Evolutionary conservation across 1,284 basidiomycete genomes (phyloP), one percentile per base, ranked within the genome.

Genomic region (Naganishia albida): DNA sequence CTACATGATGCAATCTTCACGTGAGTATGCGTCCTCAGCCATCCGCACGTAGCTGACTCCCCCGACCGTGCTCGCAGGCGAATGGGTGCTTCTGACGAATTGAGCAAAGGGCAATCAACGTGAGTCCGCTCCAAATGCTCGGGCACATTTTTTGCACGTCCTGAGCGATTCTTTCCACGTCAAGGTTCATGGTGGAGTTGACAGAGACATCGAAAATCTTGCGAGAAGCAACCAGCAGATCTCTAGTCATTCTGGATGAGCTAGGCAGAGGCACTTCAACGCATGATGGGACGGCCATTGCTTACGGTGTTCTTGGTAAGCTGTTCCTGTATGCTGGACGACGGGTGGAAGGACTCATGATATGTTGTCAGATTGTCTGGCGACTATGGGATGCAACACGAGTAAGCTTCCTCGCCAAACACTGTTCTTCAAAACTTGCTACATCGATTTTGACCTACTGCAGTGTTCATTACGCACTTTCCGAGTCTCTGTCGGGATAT

Each of bases 401-500:
- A 64, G 66, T 64, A 16, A 60, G 66, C 44, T 48, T 39, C n/a
- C n/a, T 44, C 20, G 10, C 12, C 23, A 3, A 25, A n/a, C 42
- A 30, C 25, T 46, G 10, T 3, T 12, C 10, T 18, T 30, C 34
- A 4, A 34, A 16, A 15, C 25, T 23, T 23, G 25, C n/a, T n/a
- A 34, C 12, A 52, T 18, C 12, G 8, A 34, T 26, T 38, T n/a
- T n/a, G n/a, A n/a, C 10, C 18, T 4, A 1, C 48, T 40, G 6
- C 59, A 65, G 79, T 95, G n/a, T 96, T 96, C 76, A 93, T 95
- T 70, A 96, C 93, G 0, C 93, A 96, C 74, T 96, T 94, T 72
- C 92, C 92, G 1, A 81, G 76, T 54, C 74, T 81, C 0, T 80
- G 79, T 1, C 74, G 77, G 44, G 78, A 81, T 62, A 87, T 71